Evolutionary conservation across 768 basidiomycete genomes (phyloP), one percentile per base, ranked within the genome.

Genomic region (Russula virescens): DNA sequence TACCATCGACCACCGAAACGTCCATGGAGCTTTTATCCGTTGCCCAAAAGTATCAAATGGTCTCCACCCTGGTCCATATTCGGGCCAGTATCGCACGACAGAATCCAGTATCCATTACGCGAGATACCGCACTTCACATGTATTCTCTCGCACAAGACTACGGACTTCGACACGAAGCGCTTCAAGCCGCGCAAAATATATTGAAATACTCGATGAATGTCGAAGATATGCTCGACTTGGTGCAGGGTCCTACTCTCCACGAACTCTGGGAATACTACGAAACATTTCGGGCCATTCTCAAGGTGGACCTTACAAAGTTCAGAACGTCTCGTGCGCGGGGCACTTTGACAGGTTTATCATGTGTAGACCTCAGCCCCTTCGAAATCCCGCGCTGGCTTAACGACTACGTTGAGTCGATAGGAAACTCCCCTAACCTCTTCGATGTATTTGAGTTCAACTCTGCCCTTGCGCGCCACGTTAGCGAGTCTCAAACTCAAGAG

Each of bases 221-320:
- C 13, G 45, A 43, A n/a, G 28, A 45, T 31, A 48, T 35, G 46
- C 56, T 57, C 13, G 34, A 57, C 5, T 18, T 18, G 2, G 25
- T 48, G 34, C 19, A 45, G 4, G 56, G 45, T 13, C 31, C 56
- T 34, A 7, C 21, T 16, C 46, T 57, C 2, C 21, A 48, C n/a
- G 46, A 57, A 35, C 56, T 47, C 23, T 48, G 56, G 45, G 38
- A 58, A 23, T 58, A 62, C 57, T 47, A 57, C 42, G 5, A 25
- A 19, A 25, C 2, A 23, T 42, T 45, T 21, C 42, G 42, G 26
- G 14, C 3, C 14, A 5, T 49, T 10, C 61, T 62, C 3, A 18
- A 11, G 25, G 35, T 19, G 8, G 42, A 48, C 47, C 31, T 62
- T 45, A 14, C 25, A 10, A 47, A 34, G 16, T 56, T 61, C 38